These are phyloP conservation scores for Aspergillus sp. DNA, from an alignment of 2,329 filamentous ascomycete species.

Conservation along the genomic window DNA sequence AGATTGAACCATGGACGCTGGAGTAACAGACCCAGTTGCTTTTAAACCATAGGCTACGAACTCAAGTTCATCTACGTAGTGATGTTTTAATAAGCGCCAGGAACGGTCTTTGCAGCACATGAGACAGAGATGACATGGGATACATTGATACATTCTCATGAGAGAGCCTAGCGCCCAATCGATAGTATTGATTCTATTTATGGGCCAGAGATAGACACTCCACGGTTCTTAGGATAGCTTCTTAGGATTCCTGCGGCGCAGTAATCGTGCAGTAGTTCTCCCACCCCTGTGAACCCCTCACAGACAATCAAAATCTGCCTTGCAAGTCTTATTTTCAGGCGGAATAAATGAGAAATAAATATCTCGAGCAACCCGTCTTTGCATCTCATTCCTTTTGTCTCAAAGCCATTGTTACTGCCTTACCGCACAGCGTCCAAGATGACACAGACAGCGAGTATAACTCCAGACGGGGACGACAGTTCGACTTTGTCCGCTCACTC, in stretches of 20 bases:
- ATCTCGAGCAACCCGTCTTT: neutral
- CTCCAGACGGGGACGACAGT: neutral
- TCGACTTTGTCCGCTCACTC: neutral
- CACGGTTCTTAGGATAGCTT: neutral
- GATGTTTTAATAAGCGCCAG: conserved; percentile 3
- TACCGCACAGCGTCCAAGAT: neutral
- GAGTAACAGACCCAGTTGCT: neutral
- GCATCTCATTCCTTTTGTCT: neutral
- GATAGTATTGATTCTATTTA: neutral
- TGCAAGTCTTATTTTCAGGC: neutral
- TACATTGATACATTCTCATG: neutral
- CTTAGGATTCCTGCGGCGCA: neutral
- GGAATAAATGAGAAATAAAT: neutral
- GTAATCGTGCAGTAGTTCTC: neutral
- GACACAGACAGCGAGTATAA: neutral
- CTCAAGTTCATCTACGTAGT: neutral
- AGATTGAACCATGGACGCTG: neutral
- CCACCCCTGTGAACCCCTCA: neutral
- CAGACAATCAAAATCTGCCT: neutral
- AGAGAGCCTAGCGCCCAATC: neutral
- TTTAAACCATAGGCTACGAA: neutral
- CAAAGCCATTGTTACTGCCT: neutral
- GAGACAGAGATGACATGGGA: neutral
- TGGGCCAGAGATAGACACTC: neutral
- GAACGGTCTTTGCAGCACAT: neutral